Evolutionary conservation across 306 rosid species (phyloP), one percentile per base, ranked within the genome.

Genomic region (Neltuma alba): DNA sequence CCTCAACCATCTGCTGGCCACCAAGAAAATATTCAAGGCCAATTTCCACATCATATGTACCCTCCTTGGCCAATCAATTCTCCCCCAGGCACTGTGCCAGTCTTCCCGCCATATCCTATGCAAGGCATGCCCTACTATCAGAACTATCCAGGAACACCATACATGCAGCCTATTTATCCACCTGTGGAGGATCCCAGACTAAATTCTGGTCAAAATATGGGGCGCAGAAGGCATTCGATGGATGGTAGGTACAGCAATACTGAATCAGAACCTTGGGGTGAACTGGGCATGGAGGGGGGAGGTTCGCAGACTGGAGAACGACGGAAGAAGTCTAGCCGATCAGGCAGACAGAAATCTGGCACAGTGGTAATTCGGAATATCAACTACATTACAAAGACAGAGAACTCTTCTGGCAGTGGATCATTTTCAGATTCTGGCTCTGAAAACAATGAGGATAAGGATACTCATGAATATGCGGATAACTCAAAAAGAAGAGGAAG

Each of bases 91-190:
- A 60, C 93, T 38, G 27, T 89, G 7, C 99, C 99, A 4, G 90
- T 85, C 80, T 93, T 76, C 89, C 98, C 76, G 70, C 88, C 94
- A 76, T 96, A 89, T 87, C 92, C 97, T 44, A 87, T 94, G 86
- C 99, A 92, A 79, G 99, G 99, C 83, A 91, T 96, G 85, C 98
- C 98, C 72, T 96, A 91, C 84, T 96, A 89, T 84, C 98, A 83
- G 78, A 71, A 89, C 72, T 91, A 89, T 85, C 94, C 91, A 3
- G 99, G 96, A 79, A 83, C 87, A 84, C 97, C 93, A 2, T 90
- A 40, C 82, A 86, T 85, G 81, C 99, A 90, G 84, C 90, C 98
- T 73, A 92, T 88, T 70, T 91, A 88, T 88, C 84, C 93, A 21
- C 80, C 86, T 7, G 74, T 72, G 55, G 97, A 89, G 40, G 97